Evolutionary conservation across 768 basidiomycete genomes (phyloP).

Genomic region (Leccinum truebloodii): DNA sequence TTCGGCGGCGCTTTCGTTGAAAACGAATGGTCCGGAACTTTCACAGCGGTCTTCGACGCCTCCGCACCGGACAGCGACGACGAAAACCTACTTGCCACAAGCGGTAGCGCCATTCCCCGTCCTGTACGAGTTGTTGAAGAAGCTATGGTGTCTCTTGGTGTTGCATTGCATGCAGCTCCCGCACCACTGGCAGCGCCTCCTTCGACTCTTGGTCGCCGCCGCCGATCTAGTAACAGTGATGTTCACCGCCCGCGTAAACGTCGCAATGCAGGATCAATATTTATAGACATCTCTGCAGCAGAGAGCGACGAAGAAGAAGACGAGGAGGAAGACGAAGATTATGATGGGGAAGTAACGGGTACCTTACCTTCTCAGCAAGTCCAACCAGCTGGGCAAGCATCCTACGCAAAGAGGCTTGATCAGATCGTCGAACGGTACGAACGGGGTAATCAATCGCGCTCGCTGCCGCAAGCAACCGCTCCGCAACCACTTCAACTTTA

Average conservation of each 20-base stretch:
- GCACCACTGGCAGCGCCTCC: not conserved
- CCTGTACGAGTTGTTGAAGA: not conserved
- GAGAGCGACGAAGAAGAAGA: not conserved
- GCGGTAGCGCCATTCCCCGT: not conserved
- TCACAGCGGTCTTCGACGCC: not conserved
- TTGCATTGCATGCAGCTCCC: not conserved
- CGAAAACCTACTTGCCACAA: not conserved
- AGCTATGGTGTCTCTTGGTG: not conserved
- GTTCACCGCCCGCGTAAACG: not conserved
- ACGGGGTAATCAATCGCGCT: not conserved
- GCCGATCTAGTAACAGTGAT: not conserved
- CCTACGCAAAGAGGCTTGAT: not conserved
- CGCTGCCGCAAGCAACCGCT: not conserved
- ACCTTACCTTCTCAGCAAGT: not conserved
- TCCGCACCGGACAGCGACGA: not conserved
- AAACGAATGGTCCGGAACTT: not conserved
- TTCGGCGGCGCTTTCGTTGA: not conserved
- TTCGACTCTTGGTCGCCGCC: not conserved
- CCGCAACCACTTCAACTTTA: not conserved
- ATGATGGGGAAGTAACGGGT: not conserved
- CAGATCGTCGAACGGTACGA: not conserved
- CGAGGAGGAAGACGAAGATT: not conserved
- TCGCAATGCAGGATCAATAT: not conserved
- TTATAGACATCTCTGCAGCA: not conserved
- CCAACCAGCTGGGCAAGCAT: not conserved